Percentiles rank a stretch among this genome's conserved stretches.
phyloP scores from a whole-genome alignment of 768 basidiomycete species.

The Suillus americanus region DNA sequence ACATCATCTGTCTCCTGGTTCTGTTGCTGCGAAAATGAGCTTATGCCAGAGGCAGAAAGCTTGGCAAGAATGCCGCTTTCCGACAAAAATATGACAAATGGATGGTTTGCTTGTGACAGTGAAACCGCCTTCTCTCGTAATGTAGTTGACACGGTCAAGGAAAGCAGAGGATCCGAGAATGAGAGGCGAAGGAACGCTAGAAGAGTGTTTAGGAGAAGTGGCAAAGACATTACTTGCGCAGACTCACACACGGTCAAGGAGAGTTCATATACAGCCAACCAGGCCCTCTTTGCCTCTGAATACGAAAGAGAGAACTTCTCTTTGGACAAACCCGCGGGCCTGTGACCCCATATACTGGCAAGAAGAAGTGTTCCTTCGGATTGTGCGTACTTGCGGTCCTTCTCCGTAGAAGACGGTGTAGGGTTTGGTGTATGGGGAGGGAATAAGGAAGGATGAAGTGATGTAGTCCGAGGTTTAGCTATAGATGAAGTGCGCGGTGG shows the following conservation, averaged over 20 bases:
- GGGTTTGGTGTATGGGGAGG: constrained; percentile 87
- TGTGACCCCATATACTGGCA: constrained; percentile 76
- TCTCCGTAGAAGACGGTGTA: constrained; percentile 67
- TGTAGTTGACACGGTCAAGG: constrained; percentile 82
- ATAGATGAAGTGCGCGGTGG: constrained; percentile 59
- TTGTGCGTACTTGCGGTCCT: constrained; percentile 74
- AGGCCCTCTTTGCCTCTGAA: constrained; percentile 56
- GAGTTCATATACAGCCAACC: constrained; percentile 82
- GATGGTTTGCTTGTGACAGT: constrained; percentile 38
- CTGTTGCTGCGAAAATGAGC: background rate
- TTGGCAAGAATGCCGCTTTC: constrained; percentile 16
- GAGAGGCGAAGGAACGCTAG: constrained; percentile 74
- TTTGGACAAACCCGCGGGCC: constrained; percentile 38
- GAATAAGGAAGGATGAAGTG: constrained; percentile 63
- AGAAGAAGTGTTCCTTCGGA: constrained; percentile 76
- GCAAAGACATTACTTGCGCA: background rate
- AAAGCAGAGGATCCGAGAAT: constrained; percentile 74
- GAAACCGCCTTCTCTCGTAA: constrained; percentile 75
- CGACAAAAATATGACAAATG: constrained; percentile 30
- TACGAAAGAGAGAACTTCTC: constrained; percentile 69
- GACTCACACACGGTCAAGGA: constrained; percentile 77
- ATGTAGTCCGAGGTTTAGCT: constrained; percentile 33
- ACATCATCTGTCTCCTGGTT: constrained; percentile 21
- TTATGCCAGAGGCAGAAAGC: constrained; percentile 9
- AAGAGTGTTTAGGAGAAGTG: constrained; percentile 8